Conservation (phyloP, 306 rosid species). For the Heteromeles arbutifolia region DNA sequence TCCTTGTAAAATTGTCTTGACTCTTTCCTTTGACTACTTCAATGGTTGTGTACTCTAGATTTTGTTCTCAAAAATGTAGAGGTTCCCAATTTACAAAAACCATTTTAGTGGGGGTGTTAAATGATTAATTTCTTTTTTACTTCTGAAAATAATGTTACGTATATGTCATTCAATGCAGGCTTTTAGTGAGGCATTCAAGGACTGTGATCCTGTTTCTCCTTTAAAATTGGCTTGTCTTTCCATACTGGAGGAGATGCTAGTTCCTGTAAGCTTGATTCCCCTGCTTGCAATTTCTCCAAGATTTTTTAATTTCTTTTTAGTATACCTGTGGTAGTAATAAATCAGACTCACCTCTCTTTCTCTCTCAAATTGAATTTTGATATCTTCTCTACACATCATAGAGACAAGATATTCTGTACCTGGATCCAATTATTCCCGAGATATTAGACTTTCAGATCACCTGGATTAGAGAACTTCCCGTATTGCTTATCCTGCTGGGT, state of each 20-base stretch:
- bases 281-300: no score
- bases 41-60: neutral
- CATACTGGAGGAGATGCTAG: slow-evolving; percentile 58
- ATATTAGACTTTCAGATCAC: slow-evolving; percentile 41
- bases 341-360: no score
- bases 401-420: slow-evolving; percentile 38
- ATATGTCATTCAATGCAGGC: slow-evolving; percentile 38
- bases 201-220: slow-evolving; percentile 63
- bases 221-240: slow-evolving; percentile 72
- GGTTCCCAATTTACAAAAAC: slow-evolving; percentile 14
- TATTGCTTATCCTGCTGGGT: slow-evolving; percentile 60
- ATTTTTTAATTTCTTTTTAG: no score
- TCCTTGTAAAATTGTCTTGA: neutral
- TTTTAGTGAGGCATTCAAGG: slow-evolving; percentile 63
- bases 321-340: no score
- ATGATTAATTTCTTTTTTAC: neutral
- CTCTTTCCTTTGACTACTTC: neutral
- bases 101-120: neutral
- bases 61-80: neutral
- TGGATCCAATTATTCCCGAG: slow-evolving; percentile 41
- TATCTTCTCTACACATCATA: slow-evolving; percentile 24
- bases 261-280: slow-evolving; percentile 75
- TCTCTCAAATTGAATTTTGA: no score
- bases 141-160: neutral
- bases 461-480: slow-evolving; percentile 74